phyloP scores from a whole-genome alignment of 2,329 filamentous ascomycete genomes.

The Aspergillus chevalieri region DNA sequence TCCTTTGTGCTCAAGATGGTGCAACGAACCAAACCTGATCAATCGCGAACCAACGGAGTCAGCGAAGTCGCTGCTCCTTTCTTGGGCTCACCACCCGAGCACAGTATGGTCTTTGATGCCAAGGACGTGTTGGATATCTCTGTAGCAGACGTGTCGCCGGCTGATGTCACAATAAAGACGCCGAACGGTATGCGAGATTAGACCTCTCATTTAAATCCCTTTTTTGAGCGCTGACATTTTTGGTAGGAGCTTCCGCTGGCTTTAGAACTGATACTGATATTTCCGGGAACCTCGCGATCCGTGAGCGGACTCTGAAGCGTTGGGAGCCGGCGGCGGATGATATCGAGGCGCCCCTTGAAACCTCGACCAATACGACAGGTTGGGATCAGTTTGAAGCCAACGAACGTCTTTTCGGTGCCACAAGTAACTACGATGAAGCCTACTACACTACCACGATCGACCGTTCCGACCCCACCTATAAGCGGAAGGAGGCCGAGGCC shows the following conservation, averaged over 20 bases:
- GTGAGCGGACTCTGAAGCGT: conserved; percentile 70
- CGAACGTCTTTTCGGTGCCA: conserved; percentile 77
- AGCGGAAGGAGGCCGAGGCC: conserved; percentile 68
- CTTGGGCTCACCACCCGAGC: conserved; percentile 39
- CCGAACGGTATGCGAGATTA: conserved; percentile 51
- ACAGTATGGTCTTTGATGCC: conserved; percentile 55
- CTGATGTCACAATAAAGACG: conserved; percentile 46
- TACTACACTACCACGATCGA: conserved; percentile 91
- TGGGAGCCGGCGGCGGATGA: conserved; percentile 66
- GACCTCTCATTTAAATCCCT: not conserved
- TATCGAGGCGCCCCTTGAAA: conserved; percentile 67
- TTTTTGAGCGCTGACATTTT: conserved; percentile 2
- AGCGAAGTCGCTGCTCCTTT: conserved; percentile 35
- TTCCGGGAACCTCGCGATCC: conserved; percentile 62
- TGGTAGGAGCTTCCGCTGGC: conserved; percentile 56
- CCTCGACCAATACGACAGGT: conserved; percentile 39
- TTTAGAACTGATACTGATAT: conserved; percentile 90
- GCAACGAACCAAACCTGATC: conserved; percentile 41
- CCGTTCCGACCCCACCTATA: conserved; percentile 74
- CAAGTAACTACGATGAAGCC: conserved; percentile 87
- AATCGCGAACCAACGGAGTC: conserved; percentile 36
- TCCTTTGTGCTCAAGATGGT: conserved; percentile 62
- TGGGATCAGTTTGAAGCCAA: conserved; percentile 98
- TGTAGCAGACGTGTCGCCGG: conserved; percentile 48
- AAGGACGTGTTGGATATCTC: conserved; percentile 55